Evolutionary conservation across 2,329 filamentous ascomycete species (phyloP).

Genomic region (Thielaviopsis musarum): DNA sequence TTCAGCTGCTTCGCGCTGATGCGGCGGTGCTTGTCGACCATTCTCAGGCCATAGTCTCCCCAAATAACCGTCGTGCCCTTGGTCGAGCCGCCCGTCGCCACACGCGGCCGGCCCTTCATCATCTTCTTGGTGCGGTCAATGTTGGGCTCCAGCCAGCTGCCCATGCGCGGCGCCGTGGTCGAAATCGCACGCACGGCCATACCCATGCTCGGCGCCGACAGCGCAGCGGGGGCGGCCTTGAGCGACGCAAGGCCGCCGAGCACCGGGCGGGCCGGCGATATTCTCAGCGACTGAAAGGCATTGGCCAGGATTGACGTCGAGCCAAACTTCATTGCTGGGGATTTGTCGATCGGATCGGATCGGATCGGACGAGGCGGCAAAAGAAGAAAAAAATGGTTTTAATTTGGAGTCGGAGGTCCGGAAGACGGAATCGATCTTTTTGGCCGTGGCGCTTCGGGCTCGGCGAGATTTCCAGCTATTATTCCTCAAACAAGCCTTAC

Average conservation of each 20-base stretch:
- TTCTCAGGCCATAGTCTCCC: slow-evolving; percentile 89
- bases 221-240: slow-evolving; percentile 16
- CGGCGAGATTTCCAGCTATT: neutral
- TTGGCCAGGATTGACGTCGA: slow-evolving; percentile 28
- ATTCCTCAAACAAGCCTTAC: neutral
- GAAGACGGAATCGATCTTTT: neutral
- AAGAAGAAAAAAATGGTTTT: neutral
- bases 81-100: slow-evolving; percentile 75
- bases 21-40: slow-evolving; percentile 83
- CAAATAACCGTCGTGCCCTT: slow-evolving; percentile 92
- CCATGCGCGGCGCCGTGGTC: slow-evolving; percentile 40
- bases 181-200: slow-evolving; percentile 51
- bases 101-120: slow-evolving; percentile 77
- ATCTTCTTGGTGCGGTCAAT: slow-evolving; percentile 65
- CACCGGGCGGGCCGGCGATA: slow-evolving; percentile 23
- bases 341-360: neutral
- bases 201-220: slow-evolving; percentile 21
- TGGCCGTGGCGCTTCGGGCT: neutral
- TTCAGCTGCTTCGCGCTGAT: slow-evolving; percentile 77
- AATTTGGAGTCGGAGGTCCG: neutral
- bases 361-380: neutral
- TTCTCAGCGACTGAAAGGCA: slow-evolving; percentile 33
- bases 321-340: slow-evolving; percentile 28
- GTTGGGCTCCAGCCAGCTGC: slow-evolving; percentile 71
- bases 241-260: slow-evolving; percentile 18